A percentile compares a stretch with the other conserved stretches of the same genome.
Evolutionary conservation across 805 yeast species (phyloP).

Genomic region (Barnettozyma populi): DNA sequence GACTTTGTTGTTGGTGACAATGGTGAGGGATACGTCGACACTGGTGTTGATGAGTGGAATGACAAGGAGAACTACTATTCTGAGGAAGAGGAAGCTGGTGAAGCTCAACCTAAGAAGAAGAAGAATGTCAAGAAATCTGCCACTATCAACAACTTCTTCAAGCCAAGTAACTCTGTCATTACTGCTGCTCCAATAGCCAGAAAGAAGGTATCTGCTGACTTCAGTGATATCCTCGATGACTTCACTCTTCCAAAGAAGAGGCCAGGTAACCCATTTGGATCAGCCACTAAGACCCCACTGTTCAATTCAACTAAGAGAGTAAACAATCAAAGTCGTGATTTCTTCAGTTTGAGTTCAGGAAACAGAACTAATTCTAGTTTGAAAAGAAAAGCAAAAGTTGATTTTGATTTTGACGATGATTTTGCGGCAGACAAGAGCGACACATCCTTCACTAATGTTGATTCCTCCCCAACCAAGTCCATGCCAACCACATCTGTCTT

Average conservation of each 20-base stretch:
- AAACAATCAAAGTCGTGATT: conserved; percentile 20
- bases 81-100: conserved; percentile 42
- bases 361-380: conserved; percentile 24
- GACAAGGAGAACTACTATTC: conserved; percentile 41
- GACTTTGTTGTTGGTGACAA: conserved; percentile 94
- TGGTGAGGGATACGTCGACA: conserved; percentile 91
- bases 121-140: conserved; percentile 31
- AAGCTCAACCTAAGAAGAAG: conserved; percentile 11
- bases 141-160: conserved; percentile 50
- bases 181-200: conserved; percentile 22
- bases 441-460: conserved; percentile 24
- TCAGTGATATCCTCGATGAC: conserved; percentile 62
- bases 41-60: conserved; percentile 85
- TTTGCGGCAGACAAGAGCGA: conserved; percentile 24
- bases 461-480: conserved; percentile 36
- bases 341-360: conserved; percentile 20
- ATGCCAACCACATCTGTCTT: conserved; percentile 15
- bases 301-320: conserved; percentile 23
- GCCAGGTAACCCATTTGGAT: conserved; percentile 11
- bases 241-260: conserved; percentile 19
- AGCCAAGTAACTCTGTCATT: conserved; percentile 31
- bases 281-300: conserved; percentile 17
- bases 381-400: conserved; percentile 18
- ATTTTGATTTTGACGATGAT: conserved; percentile 22
- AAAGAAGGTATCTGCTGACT: conserved; percentile 43